Percentiles rank a stretch among this genome's conserved stretches.
Conservation (phyloP, 495 filamentous ascomycete genomes). For the Hypoxylon fuscum region DNA sequence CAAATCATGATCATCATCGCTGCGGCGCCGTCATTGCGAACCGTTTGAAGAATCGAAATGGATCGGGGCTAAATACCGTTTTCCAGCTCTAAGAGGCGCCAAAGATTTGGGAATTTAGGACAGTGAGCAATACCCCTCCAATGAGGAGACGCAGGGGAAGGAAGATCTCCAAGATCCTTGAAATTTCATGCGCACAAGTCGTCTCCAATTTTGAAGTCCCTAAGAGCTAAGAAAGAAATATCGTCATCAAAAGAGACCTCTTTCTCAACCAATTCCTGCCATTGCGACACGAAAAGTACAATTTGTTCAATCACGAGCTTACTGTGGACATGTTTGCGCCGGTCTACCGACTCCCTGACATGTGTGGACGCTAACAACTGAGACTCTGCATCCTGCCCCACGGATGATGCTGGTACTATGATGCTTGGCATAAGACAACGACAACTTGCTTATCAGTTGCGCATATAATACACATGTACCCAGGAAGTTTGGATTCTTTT, state of each 20-base stretch:
- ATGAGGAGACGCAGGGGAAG: constrained; percentile 12
- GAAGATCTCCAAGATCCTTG: constrained; percentile 37
- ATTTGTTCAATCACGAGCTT: constrained; percentile 33
- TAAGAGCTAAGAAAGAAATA: constrained; percentile 8
- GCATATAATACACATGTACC: neutral
- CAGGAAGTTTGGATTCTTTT: constrained; percentile 16
- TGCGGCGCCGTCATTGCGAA: constrained; percentile 15
- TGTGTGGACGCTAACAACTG: constrained; percentile 31
- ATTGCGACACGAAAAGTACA: constrained; percentile 14
- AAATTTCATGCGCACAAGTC: constrained; percentile 6
- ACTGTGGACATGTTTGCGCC: constrained; percentile 41
- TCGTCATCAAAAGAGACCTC: constrained; percentile 9
- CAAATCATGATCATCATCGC: constrained; percentile 31
- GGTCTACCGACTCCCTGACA: constrained; percentile 34
- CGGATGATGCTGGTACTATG: constrained; percentile 35
- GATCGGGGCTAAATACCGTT: constrained; percentile 30
- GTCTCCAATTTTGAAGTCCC: constrained; percentile 10
- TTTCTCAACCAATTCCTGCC: constrained; percentile 4
- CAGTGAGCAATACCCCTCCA: constrained; percentile 16
- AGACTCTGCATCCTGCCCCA: constrained; percentile 34
- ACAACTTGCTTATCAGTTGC: constrained; percentile 35
- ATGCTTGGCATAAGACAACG: constrained; percentile 32
- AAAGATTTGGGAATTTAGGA: constrained; percentile 28
- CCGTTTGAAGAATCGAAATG: constrained; percentile 23
- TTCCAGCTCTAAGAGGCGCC: constrained; percentile 10